A percentile compares a stretch with the other conserved stretches of the same genome.
phyloP scores from a whole-genome alignment of 192 early-diverging fungal genomes.

The Ramicandelaber brevisporus region DNA sequence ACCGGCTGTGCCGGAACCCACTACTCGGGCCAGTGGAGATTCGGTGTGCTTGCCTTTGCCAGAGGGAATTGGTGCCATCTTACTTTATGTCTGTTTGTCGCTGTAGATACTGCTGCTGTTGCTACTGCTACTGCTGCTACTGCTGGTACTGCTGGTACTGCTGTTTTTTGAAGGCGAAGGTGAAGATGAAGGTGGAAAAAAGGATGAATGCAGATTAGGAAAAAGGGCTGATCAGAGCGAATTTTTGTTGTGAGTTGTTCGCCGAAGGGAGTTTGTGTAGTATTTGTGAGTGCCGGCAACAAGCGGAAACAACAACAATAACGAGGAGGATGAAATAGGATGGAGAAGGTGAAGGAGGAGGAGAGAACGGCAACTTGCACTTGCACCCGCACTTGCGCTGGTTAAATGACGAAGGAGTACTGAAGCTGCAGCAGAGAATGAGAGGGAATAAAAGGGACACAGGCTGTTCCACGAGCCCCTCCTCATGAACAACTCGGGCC shows the following conservation, averaged over 20 bases:
- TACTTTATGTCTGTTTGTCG: too few relatives aligned
- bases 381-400: neutral
- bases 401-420: neutral
- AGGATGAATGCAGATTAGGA: too few relatives aligned
- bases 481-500: too few relatives aligned
- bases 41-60: constrained; percentile 46
- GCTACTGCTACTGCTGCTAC: too few relatives aligned
- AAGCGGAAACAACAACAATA: neutral
- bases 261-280: too few relatives aligned
- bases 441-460: neutral
- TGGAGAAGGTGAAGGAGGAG: neutral
- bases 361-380: neutral
- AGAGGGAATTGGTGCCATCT: constrained; percentile 15
- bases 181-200: too few relatives aligned
- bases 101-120: too few relatives aligned
- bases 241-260: too few relatives aligned
- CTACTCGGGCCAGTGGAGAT: constrained; percentile 65
- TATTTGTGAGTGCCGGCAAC: neutral
- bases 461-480: too few relatives aligned
- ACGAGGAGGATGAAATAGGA: constrained; percentile 1
- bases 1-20: constrained; percentile 75
- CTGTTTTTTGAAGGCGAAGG: too few relatives aligned
- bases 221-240: too few relatives aligned
- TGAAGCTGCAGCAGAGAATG: neutral
- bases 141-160: too few relatives aligned